Percentiles rank a stretch among this genome's conserved stretches.
Conservation (phyloP, 208 protist species). For the Trichomonas gallinae region DNA sequence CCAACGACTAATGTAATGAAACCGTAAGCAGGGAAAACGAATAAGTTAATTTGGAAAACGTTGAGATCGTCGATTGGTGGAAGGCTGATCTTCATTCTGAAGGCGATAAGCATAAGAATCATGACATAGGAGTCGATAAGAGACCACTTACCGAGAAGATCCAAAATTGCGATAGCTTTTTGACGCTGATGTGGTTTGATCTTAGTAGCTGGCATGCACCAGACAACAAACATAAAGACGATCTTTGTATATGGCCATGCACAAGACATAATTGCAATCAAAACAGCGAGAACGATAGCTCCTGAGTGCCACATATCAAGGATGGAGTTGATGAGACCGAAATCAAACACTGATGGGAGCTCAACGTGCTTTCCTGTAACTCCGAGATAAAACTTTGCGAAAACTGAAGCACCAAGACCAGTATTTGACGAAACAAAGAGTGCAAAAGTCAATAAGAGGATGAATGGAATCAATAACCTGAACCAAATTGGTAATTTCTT, state of each 20-base stretch:
- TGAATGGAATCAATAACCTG: background rate
- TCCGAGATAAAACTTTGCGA: background rate
- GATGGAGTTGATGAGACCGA: slow-evolving; percentile 60
- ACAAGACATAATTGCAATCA: slow-evolving; percentile 68
- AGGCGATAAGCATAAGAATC: slow-evolving; percentile 67
- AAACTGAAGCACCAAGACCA: background rate
- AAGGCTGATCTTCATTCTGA: slow-evolving; percentile 46
- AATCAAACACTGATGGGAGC: slow-evolving; percentile 51
- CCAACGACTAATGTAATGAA: background rate
- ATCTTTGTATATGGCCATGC: slow-evolving; percentile 77
- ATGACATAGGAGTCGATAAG: slow-evolving; percentile 72
- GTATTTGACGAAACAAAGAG: background rate
- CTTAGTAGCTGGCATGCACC: slow-evolving; percentile 50
- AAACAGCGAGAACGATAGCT: slow-evolving; percentile 56
- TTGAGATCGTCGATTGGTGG: background rate
- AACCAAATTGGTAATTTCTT: background rate
- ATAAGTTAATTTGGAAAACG: background rate
- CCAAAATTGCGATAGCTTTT: slow-evolving; percentile 52
- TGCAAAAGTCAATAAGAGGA: background rate
- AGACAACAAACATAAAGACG: slow-evolving; percentile 45
- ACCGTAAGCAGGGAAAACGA: background rate
- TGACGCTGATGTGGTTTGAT: slow-evolving; percentile 45
- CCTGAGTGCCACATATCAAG: slow-evolving; percentile 61
- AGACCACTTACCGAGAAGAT: slow-evolving; percentile 71
- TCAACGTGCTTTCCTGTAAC: background rate